Percentiles rank a stretch among this genome's conserved stretches.
Evolutionary conservation across 83 land plant species (phyloP).

Genomic region (Larix sibirica): DNA sequence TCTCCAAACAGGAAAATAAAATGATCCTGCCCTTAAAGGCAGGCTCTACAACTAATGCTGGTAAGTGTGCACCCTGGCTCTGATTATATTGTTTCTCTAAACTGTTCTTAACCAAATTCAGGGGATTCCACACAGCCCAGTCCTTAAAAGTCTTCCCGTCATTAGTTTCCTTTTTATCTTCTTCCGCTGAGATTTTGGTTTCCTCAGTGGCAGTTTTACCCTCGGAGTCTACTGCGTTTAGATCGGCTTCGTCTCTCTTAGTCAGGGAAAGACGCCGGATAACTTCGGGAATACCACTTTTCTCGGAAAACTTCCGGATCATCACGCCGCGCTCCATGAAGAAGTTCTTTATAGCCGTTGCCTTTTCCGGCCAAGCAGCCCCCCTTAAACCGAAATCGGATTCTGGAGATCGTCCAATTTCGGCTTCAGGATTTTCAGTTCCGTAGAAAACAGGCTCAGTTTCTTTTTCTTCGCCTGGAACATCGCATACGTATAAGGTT

Average conservation of each 20-base stretch:
- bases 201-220: not conserved
- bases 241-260: conserved; percentile 44
- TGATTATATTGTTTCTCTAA: conserved; percentile 14
- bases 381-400: conserved; percentile 23
- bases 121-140: conserved; percentile 44
- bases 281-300: conserved; percentile 43
- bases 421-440: conserved; percentile 51
- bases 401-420: conserved; percentile 24
- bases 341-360: conserved; percentile 65
- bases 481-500: conserved; percentile 19
- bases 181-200: conserved; percentile 10
- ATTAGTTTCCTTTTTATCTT: not conserved
- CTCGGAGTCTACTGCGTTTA: not conserved
- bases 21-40: conserved; percentile 69
- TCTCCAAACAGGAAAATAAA: conserved; percentile 67
- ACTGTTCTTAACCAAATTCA: conserved; percentile 43
- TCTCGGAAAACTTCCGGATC: conserved; percentile 49
- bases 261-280: conserved; percentile 66
- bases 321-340: conserved; percentile 62
- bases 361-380: conserved; percentile 75
- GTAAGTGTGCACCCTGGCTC: conserved; percentile 10
- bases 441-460: conserved; percentile 74
- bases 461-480: conserved; percentile 28
- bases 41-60: conserved; percentile 17
- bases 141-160: conserved; percentile 7